Evolutionary conservation across 371 early-diverging fungal genomes (phyloP), one percentile per base, ranked within the genome.

Genomic region (Dichotomocladium elegans): DNA sequence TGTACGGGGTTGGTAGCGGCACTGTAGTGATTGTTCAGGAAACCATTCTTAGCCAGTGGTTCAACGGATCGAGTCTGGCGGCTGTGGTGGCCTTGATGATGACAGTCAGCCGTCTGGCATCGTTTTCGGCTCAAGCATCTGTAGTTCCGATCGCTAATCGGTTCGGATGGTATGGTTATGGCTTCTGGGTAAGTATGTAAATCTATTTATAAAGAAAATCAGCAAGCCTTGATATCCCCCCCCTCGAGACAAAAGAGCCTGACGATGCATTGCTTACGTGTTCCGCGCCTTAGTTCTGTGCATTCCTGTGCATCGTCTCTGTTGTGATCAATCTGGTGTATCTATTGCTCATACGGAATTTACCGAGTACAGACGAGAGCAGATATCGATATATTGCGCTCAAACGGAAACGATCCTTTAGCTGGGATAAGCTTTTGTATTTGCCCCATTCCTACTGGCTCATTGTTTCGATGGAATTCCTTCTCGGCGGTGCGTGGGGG

Each of bases 21-120:
- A 70, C 86, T 3, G 78, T 87, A 26, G 77, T 82, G 0, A 86
- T 81, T n/a, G 82, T 85, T 19, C 87, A 87, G 61, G 81, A 83
- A 51, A 81, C 87, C 4, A 85, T 87, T n/a, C 52, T 87, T 2
- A 83, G 84, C 24, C 84, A 86, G 60, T 87, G 87, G 87, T 87
- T 87, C 60, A 70, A 66, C 21, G 86, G 87, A 31, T 75, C 74
- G 34, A 74, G 83, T 2, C 59, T 87, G 28, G 76, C 87, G 6
- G 72, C 75, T 22, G 79, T 77, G 10, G 72, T 87, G 17, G 87
- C 83, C 14, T 52, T 87, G 12, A 84, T 85, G 63, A 68, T 87
- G 14, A 79, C 87, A 11, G 73, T 79, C 11, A 77, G 87, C 43
- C 77, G 87, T 28, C 53, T 87, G 19, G 56, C 82, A 4, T 80